These are phyloP conservation scores for Aspergillus intermedius DNA, from an alignment of 2,329 filamentous ascomycete genomes.

Conservation along the genomic window DNA sequence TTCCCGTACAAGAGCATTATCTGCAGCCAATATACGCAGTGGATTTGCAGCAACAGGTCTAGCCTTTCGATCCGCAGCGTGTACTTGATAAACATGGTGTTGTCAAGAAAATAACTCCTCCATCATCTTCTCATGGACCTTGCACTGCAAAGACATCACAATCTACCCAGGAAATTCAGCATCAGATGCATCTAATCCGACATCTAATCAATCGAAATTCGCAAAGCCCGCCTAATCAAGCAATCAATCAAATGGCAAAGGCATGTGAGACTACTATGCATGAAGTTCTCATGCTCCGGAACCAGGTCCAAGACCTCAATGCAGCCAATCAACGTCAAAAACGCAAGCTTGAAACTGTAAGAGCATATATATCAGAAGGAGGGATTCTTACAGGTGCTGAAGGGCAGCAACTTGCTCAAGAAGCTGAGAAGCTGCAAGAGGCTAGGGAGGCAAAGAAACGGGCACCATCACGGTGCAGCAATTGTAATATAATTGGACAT, in stretches of 20 bases:
- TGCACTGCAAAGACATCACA: not conserved
- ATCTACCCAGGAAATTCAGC: not conserved
- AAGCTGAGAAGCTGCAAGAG: not conserved
- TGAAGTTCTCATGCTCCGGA: not conserved
- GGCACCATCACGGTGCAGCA: not conserved
- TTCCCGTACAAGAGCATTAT: no score
- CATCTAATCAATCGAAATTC: not conserved
- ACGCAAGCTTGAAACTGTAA: not conserved
- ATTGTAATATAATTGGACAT: not conserved
- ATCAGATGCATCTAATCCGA: not conserved
- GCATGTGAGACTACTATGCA: not conserved
- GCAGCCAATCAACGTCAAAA: not conserved
- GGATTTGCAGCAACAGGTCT: not conserved
- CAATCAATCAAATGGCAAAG: not conserved
- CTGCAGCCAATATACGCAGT: not conserved
- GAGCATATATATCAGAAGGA: not conserved
- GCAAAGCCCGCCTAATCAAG: not conserved
- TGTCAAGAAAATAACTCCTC: not conserved
- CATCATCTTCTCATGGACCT: not conserved
- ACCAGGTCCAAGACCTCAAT: not conserved
- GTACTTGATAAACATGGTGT: not conserved
- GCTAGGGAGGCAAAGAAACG: not conserved
- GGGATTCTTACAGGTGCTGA: not conserved
- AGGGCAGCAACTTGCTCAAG: not conserved
- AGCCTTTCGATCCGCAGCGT: not conserved